Evolutionary conservation across 768 basidiomycete species (phyloP).

Genomic region (Rubroboletus satanas): DNA sequence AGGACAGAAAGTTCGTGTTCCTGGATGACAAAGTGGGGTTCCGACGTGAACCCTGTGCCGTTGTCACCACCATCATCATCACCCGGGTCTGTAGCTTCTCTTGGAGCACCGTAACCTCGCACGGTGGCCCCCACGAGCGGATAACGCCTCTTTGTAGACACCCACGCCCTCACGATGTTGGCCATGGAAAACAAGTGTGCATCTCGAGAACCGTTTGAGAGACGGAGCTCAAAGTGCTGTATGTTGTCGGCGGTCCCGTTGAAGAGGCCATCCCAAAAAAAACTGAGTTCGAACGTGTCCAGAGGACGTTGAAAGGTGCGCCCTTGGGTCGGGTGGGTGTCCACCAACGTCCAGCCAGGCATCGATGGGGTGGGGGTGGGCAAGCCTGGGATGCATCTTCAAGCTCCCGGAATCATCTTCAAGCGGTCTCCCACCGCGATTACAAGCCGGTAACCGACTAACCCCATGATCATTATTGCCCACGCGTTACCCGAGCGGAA

Average conservation of each 20-base stretch:
- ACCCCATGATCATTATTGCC: not conserved
- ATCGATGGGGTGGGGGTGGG: not conserved
- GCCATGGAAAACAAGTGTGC: constrained; percentile 24
- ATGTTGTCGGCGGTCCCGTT: constrained; percentile 43
- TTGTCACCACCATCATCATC: not conserved
- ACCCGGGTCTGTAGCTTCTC: not conserved
- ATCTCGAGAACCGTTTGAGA: constrained; percentile 27
- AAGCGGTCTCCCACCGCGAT: not conserved
- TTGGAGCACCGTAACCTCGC: constrained; percentile 9
- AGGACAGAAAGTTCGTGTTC: constrained; percentile 34
- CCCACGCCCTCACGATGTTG: constrained; percentile 44
- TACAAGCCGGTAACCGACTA: not conserved
- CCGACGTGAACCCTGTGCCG: not conserved
- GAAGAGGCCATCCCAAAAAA: constrained; percentile 41
- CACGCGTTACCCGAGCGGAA: not conserved
- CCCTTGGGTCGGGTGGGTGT: not conserved
- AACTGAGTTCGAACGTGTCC: constrained; percentile 38
- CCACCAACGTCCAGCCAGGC: constrained; percentile 15
- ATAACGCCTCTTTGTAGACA: constrained; percentile 43
- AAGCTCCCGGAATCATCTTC: no score
- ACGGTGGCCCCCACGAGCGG: constrained; percentile 47
- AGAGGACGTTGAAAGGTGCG: constrained; percentile 36
- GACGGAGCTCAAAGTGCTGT: constrained; percentile 25
- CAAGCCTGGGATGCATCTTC: no score
- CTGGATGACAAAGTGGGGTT: constrained; percentile 38